Base-by-base conservation (phyloP, 257 asterid genomes). In the Solanum megistacrolobum region DNA sequence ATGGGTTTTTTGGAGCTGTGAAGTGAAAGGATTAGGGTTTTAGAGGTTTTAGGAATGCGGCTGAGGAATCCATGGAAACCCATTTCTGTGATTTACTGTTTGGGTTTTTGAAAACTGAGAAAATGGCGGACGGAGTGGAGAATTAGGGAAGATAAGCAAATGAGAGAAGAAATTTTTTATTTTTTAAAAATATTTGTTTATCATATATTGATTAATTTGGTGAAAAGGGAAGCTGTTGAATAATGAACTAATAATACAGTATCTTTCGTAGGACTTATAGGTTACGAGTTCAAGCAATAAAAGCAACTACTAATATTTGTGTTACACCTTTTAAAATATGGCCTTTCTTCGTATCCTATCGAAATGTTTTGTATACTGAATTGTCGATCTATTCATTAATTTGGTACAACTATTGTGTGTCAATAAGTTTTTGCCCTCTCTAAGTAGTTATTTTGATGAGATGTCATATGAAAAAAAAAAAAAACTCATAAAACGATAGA, bases 11-110 rank as follows among this genome's bases (percentile, higher is more conserved):
- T 62, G 58, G 68, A 36, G 52, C 46, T 82, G 34, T 31, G 74
- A 73, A 69, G 36, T 35, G 66, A 35, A 23, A 13, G 25, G 60
- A 74, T 36, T 73, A 86, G 86, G 60, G 84, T 89, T 84, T 60
- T 38, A 55, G 32, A 83, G 60, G 84, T 89, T 84, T 89, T 87
- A 55, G 90, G 25, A 25, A 89, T 43, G 84, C 36, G 74, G 82
- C 38, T 43, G 58, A 89, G 43, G 36, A 36, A 65, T 86, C 75
- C 85, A 10, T 21, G 71, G 87, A 68, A 25, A 82, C 34, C 85
- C 92, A 90, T 88, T 58, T 58, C 66, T 58, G 25, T 58, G n/a
- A 20, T 58, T 58, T 58, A 58, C 66, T 58, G 66, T 58, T 58
- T 20, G 66, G 25, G 10, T 68, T 72, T 46, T 27, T 7, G 6